Conservation (phyloP, 78 protist species). For the Chrysochromulina parva region DNA sequence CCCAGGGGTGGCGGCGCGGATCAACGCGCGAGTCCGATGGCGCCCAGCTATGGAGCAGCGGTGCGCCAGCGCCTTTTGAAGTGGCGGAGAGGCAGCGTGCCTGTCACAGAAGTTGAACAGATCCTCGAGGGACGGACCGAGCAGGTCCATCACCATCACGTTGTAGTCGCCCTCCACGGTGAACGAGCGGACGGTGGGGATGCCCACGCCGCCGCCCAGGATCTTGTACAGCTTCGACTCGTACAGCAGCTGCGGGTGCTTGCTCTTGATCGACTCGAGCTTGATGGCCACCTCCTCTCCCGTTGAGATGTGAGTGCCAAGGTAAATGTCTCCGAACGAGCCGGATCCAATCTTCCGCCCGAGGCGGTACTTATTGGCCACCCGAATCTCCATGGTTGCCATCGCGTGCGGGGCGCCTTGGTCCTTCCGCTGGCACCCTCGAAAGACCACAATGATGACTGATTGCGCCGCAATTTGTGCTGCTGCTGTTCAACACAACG, state of each 20-base stretch:
- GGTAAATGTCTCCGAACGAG: slow-evolving; percentile 77
- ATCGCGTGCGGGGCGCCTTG: too few relatives aligned
- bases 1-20: too few relatives aligned
- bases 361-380: neutral
- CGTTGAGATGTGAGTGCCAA: neutral
- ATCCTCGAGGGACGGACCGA: slow-evolving; percentile 73
- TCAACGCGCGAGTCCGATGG: too few relatives aligned
- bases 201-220: neutral
- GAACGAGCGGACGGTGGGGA: neutral
- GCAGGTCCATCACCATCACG: slow-evolving; percentile 77
- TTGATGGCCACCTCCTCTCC: slow-evolving; percentile 14
- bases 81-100: too few relatives aligned
- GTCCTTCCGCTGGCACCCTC: too few relatives aligned
- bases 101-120: slow-evolving; percentile 47
- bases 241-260: too few relatives aligned
- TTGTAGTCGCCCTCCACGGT: slow-evolving; percentile 52
- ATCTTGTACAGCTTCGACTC: neutral
- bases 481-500: too few relatives aligned
- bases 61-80: too few relatives aligned
- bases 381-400: too few relatives aligned
- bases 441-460: too few relatives aligned
- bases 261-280: neutral
- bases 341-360: slow-evolving; percentile 69
- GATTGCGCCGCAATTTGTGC: too few relatives aligned
- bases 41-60: too few relatives aligned